Evolutionary conservation across 164 flowering plant species (phyloP), one percentile per base, ranked within the genome.

Genomic region (Chloranthus sessilifolius): DNA sequence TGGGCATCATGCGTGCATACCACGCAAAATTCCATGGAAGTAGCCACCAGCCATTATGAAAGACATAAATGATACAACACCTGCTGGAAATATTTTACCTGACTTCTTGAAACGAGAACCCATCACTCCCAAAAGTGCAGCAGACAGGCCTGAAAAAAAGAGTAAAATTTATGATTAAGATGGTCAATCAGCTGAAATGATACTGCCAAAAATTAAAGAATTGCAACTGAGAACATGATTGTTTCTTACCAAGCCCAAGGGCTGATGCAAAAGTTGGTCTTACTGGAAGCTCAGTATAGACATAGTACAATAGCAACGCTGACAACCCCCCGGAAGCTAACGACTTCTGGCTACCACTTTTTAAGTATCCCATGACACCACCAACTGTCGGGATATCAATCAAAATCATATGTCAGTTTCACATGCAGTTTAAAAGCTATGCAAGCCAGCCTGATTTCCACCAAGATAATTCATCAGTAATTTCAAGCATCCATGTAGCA

Each of bases 301-400:
- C 92, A 46, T 55, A 76, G 57, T 59, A 72, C 62, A 91, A 59
- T 4, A 80, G 21, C 11, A 68, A 50, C 2, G 95, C 82, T 7
- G 96, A 85, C 17, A 82, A 14, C 29, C 91, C 95, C 23, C 96
- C 96, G 7, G 96, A 79, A 27, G 78, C 59, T 36, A 88, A 63
- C 2, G 98, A 91, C 55, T 80, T 88, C 71, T 71, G 75, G 78
- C 98, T 91, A 16, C 98, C 96, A 58, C 90, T 75, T 66, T 91
- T 91, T 38, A 88, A 1, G 44, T 65, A 91, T 35, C 98, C 98
- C 80, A 83, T 80, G n/a, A 81, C 46, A n/a, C 98, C 98, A 47
- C 98, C 98, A 22, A 72, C 82, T 83, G 77, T 39, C 53, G 53
- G 41, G 45, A 61, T 15, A 48, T 21, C 19, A 56, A 60, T 19